These are phyloP conservation scores for Colletotrichum lentis DNA, from an alignment of 2,329 filamentous ascomycete genomes.

Conservation along the genomic window DNA sequence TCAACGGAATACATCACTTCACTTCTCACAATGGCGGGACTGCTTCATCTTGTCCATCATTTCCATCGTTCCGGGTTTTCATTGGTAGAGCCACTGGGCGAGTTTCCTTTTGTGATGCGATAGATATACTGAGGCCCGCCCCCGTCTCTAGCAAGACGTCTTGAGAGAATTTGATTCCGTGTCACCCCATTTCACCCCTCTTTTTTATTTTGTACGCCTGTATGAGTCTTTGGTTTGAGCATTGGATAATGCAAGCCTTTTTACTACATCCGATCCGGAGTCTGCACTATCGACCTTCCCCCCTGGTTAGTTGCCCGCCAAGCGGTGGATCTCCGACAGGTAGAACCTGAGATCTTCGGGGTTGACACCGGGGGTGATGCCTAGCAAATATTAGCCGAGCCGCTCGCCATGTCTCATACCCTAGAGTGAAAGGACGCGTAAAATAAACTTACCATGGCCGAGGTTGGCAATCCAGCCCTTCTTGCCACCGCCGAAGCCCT, in stretches of 20 bases:
- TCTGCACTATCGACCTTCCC: background rate
- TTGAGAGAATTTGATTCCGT: background rate
- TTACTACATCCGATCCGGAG: background rate
- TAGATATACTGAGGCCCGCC: slow-evolving; percentile 5
- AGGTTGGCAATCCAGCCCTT: slow-evolving; percentile 97
- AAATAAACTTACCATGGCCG: slow-evolving; percentile 79
- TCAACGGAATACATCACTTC: background rate
- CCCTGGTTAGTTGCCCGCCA: slow-evolving; percentile 56
- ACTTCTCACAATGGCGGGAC: background rate
- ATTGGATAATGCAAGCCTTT: slow-evolving; percentile 9
- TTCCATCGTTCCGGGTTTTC: background rate
- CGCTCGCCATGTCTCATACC: background rate
- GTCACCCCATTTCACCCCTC: no score
- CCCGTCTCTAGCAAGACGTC: slow-evolving; percentile 19
- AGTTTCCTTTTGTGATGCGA: slow-evolving; percentile 6
- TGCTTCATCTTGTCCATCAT: background rate
- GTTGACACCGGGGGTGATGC: slow-evolving; percentile 93
- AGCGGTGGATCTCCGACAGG: slow-evolving; percentile 87
- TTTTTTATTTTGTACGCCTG: slow-evolving; percentile 5
- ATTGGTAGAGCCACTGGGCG: background rate
- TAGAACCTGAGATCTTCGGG: slow-evolving; percentile 93
- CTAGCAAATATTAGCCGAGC: slow-evolving; percentile 52
- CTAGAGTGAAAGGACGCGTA: background rate
- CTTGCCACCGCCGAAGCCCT: slow-evolving; percentile 84
- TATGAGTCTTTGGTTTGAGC: background rate